A percentile compares a stretch with the other conserved stretches of the same genome.
These are phyloP conservation scores for Planoprotostelium fungivorum DNA, from an alignment of 78 protist genomes.

Conservation along the genomic window DNA sequence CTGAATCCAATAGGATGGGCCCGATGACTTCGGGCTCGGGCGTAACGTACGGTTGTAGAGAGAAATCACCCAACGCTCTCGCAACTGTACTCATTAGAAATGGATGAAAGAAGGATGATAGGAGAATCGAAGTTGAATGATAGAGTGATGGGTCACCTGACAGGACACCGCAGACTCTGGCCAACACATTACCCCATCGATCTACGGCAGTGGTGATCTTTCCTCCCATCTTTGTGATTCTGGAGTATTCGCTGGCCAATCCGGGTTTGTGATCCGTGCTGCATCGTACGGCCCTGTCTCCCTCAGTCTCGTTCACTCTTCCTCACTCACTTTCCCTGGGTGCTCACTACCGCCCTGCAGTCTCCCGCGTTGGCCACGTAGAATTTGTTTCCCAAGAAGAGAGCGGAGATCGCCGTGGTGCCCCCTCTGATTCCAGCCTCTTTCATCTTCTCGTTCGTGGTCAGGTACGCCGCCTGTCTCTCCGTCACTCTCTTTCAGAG, in stretches of 20 bases:
- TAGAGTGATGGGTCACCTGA: conserved; percentile 45
- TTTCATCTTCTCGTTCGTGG: conserved; percentile 2
- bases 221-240: conserved; percentile 66
- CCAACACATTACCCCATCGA: background rate
- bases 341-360: conserved; percentile 61
- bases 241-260: conserved; percentile 40
- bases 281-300: conserved; percentile 47
- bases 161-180: background rate
- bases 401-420: conserved; percentile 65
- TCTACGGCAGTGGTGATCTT: conserved; percentile 13
- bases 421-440: conserved; percentile 57
- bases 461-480: conserved; percentile 31
- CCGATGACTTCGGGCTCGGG: conserved; percentile 63
- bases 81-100: conserved; percentile 32
- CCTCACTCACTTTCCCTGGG: background rate
- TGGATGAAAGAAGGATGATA: no score
- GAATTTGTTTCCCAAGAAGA: conserved; percentile 42
- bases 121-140: no score
- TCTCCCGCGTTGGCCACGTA: conserved; percentile 79
- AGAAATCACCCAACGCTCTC: conserved; percentile 76
- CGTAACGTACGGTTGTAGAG: conserved; percentile 38
- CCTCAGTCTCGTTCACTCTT: no score
- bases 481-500: conserved; percentile 19
- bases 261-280: conserved; percentile 74
- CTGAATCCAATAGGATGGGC: conserved; percentile 43